These are phyloP conservation scores for Alternaria rosae DNA, from an alignment of 2,329 filamentous ascomycete genomes.

Conservation along the genomic window DNA sequence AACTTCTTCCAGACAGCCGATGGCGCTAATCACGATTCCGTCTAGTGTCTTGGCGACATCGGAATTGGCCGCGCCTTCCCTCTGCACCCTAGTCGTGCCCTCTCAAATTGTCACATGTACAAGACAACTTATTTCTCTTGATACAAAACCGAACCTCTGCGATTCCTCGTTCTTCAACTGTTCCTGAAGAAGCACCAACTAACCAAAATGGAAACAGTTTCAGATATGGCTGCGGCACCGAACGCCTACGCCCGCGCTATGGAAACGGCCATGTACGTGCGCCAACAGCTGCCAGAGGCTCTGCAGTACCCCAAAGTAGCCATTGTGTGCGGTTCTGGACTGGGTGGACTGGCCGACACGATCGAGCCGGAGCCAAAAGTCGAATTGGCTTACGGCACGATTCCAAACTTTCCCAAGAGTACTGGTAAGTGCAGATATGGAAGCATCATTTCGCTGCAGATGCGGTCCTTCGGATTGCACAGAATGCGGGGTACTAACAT, in stretches of 20 bases:
- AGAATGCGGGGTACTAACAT: slow-evolving; percentile 6
- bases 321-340: slow-evolving; percentile 70
- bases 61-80: slow-evolving; percentile 42
- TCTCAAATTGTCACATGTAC: slow-evolving; percentile 20
- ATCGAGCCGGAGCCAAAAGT: slow-evolving; percentile 59
- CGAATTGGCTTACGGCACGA: slow-evolving; percentile 64
- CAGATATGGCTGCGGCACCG: slow-evolving; percentile 37
- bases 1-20: slow-evolving; percentile 30
- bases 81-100: slow-evolving; percentile 27
- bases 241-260: slow-evolving; percentile 54
- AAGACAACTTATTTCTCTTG: neutral
- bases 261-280: slow-evolving; percentile 62
- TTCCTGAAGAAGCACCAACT: neutral
- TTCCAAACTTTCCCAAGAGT: slow-evolving; percentile 68
- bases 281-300: slow-evolving; percentile 56
- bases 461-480: neutral
- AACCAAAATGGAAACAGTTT: slow-evolving; percentile 25
- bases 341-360: slow-evolving; percentile 67
- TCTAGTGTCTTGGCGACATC: slow-evolving; percentile 42
- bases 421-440: slow-evolving; percentile 59
- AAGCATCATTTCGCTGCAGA: neutral
- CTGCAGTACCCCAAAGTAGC: slow-evolving; percentile 65
- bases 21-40: slow-evolving; percentile 28
- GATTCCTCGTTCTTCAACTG: neutral
- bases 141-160: neutral